A percentile compares a stretch with the other conserved stretches of the same genome.
phyloP scores from a whole-genome alignment of 495 filamentous ascomycete genomes.

The Penicillium salamii region DNA sequence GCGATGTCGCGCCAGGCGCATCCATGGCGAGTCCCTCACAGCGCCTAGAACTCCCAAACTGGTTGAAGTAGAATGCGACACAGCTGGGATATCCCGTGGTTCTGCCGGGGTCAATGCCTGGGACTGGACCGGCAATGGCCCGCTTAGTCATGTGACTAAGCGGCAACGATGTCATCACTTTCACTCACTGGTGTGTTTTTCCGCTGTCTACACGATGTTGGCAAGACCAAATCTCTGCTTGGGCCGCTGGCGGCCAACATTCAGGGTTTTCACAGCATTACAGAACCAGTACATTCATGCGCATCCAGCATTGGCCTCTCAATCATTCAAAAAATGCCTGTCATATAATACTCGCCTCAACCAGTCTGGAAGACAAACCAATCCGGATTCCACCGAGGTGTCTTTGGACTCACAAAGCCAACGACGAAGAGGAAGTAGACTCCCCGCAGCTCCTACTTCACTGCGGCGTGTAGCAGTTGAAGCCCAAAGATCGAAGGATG shows the following conservation, averaged over 20 bases:
- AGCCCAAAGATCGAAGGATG: slow-evolving; percentile 56
- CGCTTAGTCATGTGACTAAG: slow-evolving; percentile 32
- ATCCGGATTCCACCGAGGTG: slow-evolving; percentile 16
- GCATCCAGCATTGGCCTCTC: slow-evolving; percentile 27
- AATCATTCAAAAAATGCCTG: slow-evolving; percentile 47
- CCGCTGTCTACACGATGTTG: slow-evolving; percentile 29
- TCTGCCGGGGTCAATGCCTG: too few species aligned
- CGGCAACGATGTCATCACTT: slow-evolving; percentile 23
- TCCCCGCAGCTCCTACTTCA: slow-evolving; percentile 52
- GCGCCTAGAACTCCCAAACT: slow-evolving; percentile 25
- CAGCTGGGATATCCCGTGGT: slow-evolving; percentile 12
- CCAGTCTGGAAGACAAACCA: slow-evolving; percentile 30
- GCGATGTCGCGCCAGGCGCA: slow-evolving; percentile 41
- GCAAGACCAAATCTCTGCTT: slow-evolving; percentile 33
- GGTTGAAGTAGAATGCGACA: slow-evolving; percentile 22
- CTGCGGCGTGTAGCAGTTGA: slow-evolving; percentile 57
- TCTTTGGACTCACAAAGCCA: slow-evolving; percentile 31
- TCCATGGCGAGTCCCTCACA: slow-evolving; percentile 41
- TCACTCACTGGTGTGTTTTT: too few species aligned
- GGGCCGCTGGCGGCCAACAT: slow-evolving; percentile 25
- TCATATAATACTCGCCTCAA: slow-evolving; percentile 45
- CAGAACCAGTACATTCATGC: slow-evolving; percentile 43
- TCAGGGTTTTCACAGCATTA: slow-evolving; percentile 21
- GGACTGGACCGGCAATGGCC: too few species aligned
- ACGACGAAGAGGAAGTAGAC: slow-evolving; percentile 43